Evolutionary conservation across 805 yeast genomes (phyloP), one percentile per base, ranked within the genome.

Genomic region (Saturnispora quitensis): DNA sequence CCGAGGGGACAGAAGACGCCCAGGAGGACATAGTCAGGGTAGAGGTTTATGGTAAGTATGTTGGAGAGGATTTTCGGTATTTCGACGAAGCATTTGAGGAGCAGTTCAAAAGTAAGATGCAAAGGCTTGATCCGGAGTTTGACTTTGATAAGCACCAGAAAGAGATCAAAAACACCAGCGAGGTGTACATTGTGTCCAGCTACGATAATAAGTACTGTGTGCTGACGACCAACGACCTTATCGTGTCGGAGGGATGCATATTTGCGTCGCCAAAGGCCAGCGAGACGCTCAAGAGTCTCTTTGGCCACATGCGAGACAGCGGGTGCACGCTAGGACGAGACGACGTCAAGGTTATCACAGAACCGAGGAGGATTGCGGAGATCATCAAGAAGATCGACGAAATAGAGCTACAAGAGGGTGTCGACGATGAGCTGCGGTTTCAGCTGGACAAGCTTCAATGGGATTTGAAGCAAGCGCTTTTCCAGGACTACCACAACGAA

Each of bases 401-500:
- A 12, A 18, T 47, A 17, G 31, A 27, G 17, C 5, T 5, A 18
- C 28, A 27, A 15, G 12, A 27, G 15, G n/a, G 31, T 28, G 3
- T 28, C 28, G 25, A 15, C 35, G 35, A 25, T 18, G 49, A 46
- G 25, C n/a, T 25, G 25, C 18, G 18, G 18, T n/a, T 20, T 3
- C 34, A 24, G 15, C 20, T 47, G 28, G 31, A 9, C 18, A 27
- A 47, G 31, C 31, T 47, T 10, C 17, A 20, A 20, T 47, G 45
- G 44, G 45, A 47, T 40, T 28, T 47, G 20, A 47, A 47, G 31
- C 7, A 40, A 35, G 36, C 44, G 18, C 27, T 47, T 4, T 47
- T 47, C 20, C 28, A 33, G 13, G 45, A 47, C 20, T 47, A 47
- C 17, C 44, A 47, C 27, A 36, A 47, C 13, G 50, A 47, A 33